Conservation (phyloP, 768 basidiomycete genomes). For the Strobilomyces confusus region DNA sequence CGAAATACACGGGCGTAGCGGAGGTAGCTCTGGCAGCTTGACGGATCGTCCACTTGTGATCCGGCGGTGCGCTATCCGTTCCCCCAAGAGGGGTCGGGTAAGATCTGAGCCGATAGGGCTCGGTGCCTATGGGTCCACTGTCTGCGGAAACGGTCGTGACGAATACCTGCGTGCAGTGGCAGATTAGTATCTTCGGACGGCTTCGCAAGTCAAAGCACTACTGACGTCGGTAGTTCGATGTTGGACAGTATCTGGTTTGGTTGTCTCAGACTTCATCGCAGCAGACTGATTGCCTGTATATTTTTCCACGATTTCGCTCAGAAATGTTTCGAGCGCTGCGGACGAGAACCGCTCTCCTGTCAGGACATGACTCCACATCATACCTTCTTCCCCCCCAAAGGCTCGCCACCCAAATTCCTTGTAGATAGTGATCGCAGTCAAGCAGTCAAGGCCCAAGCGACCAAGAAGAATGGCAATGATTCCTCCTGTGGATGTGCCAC, state of each 20-base stretch:
- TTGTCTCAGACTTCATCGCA: background rate
- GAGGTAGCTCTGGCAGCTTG: background rate
- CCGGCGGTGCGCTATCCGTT: background rate
- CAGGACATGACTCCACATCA: background rate
- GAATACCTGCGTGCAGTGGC: background rate
- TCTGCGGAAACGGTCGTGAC: background rate
- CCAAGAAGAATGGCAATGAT: background rate
- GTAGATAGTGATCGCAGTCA: background rate
- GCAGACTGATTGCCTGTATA: background rate
- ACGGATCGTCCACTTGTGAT: background rate
- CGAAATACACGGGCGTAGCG: no score
- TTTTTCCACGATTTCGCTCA: background rate
- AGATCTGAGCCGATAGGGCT: background rate
- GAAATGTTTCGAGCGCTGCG: background rate
- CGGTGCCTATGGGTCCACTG: background rate
- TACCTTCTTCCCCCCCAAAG: background rate
- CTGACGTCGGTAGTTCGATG: background rate
- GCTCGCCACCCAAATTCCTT: background rate
- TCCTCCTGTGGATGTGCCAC: background rate
- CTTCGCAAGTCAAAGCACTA: background rate
- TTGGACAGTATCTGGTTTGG: background rate
- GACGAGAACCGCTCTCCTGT: background rate
- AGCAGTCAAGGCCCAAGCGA: background rate
- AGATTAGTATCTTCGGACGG: background rate
- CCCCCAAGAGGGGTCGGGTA: background rate